phyloP scores from a whole-genome alignment of 1,284 basidiomycete species.

The Malassezia dermatis region DNA sequence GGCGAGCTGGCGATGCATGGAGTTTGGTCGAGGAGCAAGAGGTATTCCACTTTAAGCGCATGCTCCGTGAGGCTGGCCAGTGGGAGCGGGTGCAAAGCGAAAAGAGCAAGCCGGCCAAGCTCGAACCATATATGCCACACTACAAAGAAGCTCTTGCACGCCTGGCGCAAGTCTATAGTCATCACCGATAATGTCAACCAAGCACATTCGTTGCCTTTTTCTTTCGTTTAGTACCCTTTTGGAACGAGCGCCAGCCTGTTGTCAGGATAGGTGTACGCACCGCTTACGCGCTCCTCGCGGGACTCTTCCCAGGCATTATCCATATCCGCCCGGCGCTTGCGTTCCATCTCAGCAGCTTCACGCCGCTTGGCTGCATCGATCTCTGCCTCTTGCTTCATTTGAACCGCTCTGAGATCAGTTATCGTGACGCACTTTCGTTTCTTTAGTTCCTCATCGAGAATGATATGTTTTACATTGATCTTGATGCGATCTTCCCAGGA shows the following conservation, averaged over 20 bases:
- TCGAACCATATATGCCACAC: constrained; percentile 15
- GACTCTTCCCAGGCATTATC: constrained; percentile 53
- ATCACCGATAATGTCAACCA: constrained; percentile 19
- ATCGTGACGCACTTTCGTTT: constrained; percentile 32
- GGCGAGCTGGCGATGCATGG: constrained; percentile 76
- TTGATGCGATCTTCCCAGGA: constrained; percentile 51
- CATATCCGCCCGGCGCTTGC: constrained; percentile 49
- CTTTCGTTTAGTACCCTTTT: constrained; percentile 35
- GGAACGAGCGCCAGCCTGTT: constrained; percentile 36
- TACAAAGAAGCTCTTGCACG: constrained; percentile 28
- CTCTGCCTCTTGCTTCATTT: constrained; percentile 53
- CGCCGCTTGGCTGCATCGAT: constrained; percentile 53
- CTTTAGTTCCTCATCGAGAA: constrained; percentile 55
- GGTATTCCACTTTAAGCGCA: constrained; percentile 50
- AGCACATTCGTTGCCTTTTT: constrained; percentile 33
- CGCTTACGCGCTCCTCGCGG: constrained; percentile 34
- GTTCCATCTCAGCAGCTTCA: constrained; percentile 50
- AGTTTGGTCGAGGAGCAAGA: constrained; percentile 91
- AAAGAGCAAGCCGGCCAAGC: constrained; percentile 20
- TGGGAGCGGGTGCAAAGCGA: constrained; percentile 22
- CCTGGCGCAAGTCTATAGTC: constrained; percentile 25
- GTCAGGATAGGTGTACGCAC: neutral
- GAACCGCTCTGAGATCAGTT: constrained; percentile 44
- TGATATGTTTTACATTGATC: constrained; percentile 52
- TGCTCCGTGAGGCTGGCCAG: constrained; percentile 11